Evolutionary conservation across 176 grass and related monocot species (phyloP).

Genomic region (Luzula sylvatica): DNA sequence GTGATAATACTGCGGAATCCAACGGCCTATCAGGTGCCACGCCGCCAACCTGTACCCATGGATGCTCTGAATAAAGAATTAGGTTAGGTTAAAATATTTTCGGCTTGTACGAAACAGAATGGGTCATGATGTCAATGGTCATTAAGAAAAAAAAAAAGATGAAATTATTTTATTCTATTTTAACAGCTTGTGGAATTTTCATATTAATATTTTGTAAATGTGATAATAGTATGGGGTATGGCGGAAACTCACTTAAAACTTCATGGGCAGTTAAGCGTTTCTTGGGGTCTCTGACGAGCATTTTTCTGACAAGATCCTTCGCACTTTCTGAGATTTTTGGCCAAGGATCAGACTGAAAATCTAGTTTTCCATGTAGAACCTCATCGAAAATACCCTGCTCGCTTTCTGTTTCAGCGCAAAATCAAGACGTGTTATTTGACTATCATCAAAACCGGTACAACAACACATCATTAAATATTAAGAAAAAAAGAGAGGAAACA

Average conservation of each 20-base stretch:
- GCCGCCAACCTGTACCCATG: constrained; percentile 78
- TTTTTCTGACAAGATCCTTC: constrained; percentile 84
- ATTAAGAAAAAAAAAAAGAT: too few relatives aligned
- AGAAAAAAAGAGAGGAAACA: neutral
- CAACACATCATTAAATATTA: neutral
- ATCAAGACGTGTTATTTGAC: neutral
- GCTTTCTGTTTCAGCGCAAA: constrained; percentile 36
- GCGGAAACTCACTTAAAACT: constrained; percentile 57
- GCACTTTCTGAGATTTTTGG: constrained; percentile 82
- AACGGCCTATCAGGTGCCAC: constrained; percentile 73
- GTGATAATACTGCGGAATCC: constrained; percentile 77
- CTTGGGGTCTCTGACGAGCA: constrained; percentile 75
- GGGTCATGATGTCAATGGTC: too few relatives aligned
- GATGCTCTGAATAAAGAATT: constrained; percentile 47
- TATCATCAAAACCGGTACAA: neutral
- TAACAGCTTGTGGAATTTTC: too few relatives aligned
- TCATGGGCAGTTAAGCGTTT: constrained; percentile 78
- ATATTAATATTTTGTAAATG: too few relatives aligned
- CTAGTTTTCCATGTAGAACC: constrained; percentile 72
- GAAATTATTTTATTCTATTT: too few relatives aligned
- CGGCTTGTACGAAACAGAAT: too few relatives aligned
- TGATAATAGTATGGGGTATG: too few relatives aligned
- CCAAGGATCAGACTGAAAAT: constrained; percentile 83
- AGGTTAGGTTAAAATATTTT: neutral
- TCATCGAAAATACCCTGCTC: constrained; percentile 98